These are phyloP conservation scores for Pelargonium cotyledonis DNA, from an alignment of 441 rosid genomes.

Conservation along the genomic window DNA sequence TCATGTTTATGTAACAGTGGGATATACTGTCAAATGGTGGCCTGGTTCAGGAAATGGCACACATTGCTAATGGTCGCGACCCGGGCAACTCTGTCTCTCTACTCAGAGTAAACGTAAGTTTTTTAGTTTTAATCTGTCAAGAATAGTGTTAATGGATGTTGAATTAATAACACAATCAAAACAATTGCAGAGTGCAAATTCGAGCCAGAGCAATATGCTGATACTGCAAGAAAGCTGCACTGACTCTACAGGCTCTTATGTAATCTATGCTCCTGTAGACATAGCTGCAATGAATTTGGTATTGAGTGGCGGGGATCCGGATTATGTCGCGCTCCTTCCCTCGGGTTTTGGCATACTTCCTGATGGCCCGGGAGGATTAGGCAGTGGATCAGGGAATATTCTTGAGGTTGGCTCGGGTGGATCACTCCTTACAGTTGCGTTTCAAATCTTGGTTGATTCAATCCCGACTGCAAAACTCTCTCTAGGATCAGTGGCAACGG, in stretches of 20 bases:
- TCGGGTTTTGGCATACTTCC: conserved; percentile 83
- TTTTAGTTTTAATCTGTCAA: too few relatives aligned
- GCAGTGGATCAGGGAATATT: conserved; percentile 20
- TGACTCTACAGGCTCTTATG: conserved; percentile 55
- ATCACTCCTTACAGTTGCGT: conserved; percentile 85
- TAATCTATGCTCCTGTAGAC: conserved; percentile 78
- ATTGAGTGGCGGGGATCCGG: conserved; percentile 64
- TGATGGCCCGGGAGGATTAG: conserved; percentile 47
- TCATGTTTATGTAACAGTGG: conserved; percentile 43
- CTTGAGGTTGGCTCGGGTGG: conserved; percentile 42
- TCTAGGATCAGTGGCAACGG: conserved; percentile 91
- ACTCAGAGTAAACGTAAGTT: conserved; percentile 62
- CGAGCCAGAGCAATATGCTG: conserved; percentile 64
- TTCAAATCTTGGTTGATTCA: conserved; percentile 93
- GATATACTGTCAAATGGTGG: conserved; percentile 74
- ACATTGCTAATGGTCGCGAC: conserved; percentile 72
- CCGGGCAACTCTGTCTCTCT: conserved; percentile 73
- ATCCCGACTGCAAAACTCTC: conserved; percentile 68
- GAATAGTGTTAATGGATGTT: too few relatives aligned
- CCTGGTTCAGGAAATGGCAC: conserved; percentile 57
- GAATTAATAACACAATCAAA: too few relatives aligned
- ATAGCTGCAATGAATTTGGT: conserved; percentile 52
- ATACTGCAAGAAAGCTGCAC: conserved; percentile 73
- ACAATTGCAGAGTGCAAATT: conserved; percentile 41
- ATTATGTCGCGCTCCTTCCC: conserved; percentile 74